Conservation (phyloP, 2,329 filamentous ascomycete genomes). For the Raffaelea ambrosiae region DNA sequence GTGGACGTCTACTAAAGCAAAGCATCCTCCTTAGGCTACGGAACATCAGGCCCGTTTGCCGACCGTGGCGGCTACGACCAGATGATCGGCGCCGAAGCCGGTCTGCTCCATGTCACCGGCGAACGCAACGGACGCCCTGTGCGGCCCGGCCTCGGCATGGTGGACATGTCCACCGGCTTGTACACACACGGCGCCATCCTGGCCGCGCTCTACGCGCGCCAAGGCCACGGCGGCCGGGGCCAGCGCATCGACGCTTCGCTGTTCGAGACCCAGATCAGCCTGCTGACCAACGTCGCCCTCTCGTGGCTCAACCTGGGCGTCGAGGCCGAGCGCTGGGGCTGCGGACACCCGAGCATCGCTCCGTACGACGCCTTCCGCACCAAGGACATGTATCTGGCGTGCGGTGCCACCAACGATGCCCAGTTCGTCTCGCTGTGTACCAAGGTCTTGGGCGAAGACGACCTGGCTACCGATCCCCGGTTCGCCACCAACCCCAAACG, state of each 20-base stretch:
- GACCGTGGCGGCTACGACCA: constrained; percentile 8
- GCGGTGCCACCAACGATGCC: constrained; percentile 6
- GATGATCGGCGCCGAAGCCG: constrained; percentile 7
- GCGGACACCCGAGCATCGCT: constrained; percentile 5
- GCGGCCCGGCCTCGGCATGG: constrained; percentile 5
- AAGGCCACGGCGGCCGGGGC: not conserved
- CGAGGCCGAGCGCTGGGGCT: constrained; percentile 7
- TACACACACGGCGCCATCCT: constrained; percentile 10
- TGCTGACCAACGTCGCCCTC: constrained; percentile 9
- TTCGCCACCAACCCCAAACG: constrained; percentile 1
- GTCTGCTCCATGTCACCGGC: constrained; percentile 8
- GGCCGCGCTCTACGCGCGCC: constrained; percentile 4
- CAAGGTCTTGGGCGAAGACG: constrained; percentile 1
- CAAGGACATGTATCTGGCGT: constrained; percentile 3
- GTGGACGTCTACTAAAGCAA: not conserved
- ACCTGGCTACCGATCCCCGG: not conserved
- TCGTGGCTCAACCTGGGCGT: constrained; percentile 8
- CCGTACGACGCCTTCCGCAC: constrained; percentile 8
- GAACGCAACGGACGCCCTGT: constrained; percentile 4
- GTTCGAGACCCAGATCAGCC: constrained; percentile 8
- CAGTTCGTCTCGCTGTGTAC: constrained; percentile 5
- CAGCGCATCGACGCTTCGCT: constrained; percentile 9
- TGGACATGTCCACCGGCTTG: constrained; percentile 6
- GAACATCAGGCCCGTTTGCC: constrained; percentile 2
- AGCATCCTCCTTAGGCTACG: constrained; percentile 1